These are phyloP conservation scores for Helenozyma rhizophorensis DNA, from an alignment of 805 yeast species.

Conservation along the genomic window DNA sequence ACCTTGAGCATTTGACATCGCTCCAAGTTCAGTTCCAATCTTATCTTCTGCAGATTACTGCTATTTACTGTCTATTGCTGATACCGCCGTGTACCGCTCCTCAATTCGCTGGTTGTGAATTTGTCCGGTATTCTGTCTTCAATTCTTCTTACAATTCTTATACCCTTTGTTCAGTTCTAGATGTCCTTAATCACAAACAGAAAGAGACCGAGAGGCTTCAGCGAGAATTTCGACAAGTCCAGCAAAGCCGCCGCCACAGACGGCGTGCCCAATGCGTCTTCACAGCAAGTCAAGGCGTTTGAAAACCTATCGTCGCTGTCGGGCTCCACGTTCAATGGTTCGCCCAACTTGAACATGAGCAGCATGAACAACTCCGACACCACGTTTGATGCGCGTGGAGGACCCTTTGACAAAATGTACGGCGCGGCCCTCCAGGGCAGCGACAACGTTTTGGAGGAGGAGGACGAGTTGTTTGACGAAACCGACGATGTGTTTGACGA, in stretches of 20 bases:
- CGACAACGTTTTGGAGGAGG: conserved; percentile 19
- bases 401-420: too few relatives aligned
- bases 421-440: not conserved
- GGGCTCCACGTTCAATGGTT: conserved; percentile 3
- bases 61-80: too few relatives aligned
- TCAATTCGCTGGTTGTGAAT: too few relatives aligned
- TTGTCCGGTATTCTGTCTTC: too few relatives aligned
- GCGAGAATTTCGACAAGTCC: conserved; percentile 31
- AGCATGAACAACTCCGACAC: conserved; percentile 3
- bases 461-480: conserved; percentile 15
- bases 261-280: not conserved
- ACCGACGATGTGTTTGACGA: conserved; percentile 19
- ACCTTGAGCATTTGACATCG: too few relatives aligned
- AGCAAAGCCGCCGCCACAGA: conserved; percentile 13
- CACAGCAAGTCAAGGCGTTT: conserved; percentile 2
- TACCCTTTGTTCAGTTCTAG: too few relatives aligned
- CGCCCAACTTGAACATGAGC: conserved; percentile 7
- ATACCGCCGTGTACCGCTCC: too few relatives aligned
- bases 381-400: too few relatives aligned
- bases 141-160: too few relatives aligned
- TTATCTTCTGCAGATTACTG: too few relatives aligned
- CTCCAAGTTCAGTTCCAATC: too few relatives aligned
- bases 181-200: conserved; percentile 39
- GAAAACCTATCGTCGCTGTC: too few relatives aligned
- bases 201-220: conserved; percentile 43